These are phyloP conservation scores for Massospora cicadina DNA, from an alignment of 371 early-diverging fungal species.

Conservation along the genomic window DNA sequence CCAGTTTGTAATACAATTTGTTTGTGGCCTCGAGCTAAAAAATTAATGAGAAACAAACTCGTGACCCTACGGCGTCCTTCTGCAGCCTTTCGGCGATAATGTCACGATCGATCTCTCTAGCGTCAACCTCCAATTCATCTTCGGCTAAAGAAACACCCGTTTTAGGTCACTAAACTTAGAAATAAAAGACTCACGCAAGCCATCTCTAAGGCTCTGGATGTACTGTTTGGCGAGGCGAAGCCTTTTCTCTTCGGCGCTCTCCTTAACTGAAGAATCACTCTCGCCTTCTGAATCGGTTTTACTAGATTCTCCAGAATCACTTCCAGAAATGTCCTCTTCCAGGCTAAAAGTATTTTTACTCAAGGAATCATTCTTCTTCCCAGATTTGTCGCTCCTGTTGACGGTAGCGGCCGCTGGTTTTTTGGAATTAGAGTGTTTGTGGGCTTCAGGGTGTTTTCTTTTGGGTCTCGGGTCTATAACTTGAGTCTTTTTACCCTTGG, in stretches of 20 bases:
- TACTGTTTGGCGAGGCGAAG: conserved; percentile 83
- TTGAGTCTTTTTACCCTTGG: background rate
- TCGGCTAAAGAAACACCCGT: conserved; percentile 17
- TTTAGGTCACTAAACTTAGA: background rate
- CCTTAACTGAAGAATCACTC: conserved; percentile 36
- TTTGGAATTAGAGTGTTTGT: background rate
- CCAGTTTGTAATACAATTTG: conserved; percentile 26
- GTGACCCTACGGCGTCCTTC: conserved; percentile 44
- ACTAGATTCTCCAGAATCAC: background rate
- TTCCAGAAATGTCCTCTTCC: background rate
- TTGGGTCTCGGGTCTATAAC: background rate
- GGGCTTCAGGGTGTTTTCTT: background rate
- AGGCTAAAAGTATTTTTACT: background rate
- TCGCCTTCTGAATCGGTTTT: conserved; percentile 28
- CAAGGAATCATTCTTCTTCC: background rate
- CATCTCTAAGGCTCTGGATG: conserved; percentile 43
- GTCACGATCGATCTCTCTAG: conserved; percentile 80
- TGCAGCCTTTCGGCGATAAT: conserved; percentile 74
- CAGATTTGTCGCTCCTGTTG: background rate
- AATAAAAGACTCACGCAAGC: background rate
- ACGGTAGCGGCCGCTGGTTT: background rate
- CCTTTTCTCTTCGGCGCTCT: conserved; percentile 83
- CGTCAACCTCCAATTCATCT: conserved; percentile 62
- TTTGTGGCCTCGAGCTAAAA: conserved; percentile 32
- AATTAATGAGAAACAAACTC: background rate